These are phyloP conservation scores for Penicillium crystallinum DNA, from an alignment of 495 filamentous ascomycete genomes.

Conservation along the genomic window DNA sequence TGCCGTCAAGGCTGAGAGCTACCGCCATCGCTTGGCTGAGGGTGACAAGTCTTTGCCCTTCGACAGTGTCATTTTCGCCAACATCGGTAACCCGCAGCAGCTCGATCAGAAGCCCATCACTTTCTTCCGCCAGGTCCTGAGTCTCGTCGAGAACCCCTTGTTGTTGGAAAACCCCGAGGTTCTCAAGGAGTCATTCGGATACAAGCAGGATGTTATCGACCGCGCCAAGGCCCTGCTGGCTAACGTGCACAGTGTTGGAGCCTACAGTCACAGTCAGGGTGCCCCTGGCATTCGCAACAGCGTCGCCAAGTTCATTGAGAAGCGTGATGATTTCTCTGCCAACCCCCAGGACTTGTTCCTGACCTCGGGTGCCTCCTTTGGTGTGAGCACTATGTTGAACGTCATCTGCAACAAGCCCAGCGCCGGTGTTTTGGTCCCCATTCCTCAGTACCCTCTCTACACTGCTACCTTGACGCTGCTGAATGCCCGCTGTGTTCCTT, in stretches of 20 bases:
- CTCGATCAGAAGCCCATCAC: conserved; percentile 98
- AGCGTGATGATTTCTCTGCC: conserved; percentile 80
- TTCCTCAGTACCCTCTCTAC: conserved; percentile 97
- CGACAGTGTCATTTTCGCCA: conserved; percentile 85
- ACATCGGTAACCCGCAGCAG: conserved; percentile 98
- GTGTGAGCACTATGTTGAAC: conserved; percentile 87
- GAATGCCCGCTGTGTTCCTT: conserved; percentile 83
- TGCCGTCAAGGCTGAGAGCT: conserved; percentile 83
- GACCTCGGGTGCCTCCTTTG: conserved; percentile 84
- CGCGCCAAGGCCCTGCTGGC: conserved; percentile 73
- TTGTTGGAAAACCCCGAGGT: conserved; percentile 74
- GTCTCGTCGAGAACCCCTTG: conserved; percentile 82
- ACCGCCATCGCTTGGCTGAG: conserved; percentile 63
- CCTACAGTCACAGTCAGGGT: conserved; percentile 92
- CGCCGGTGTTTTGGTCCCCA: conserved; percentile 86
- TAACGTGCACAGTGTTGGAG: conserved; percentile 84
- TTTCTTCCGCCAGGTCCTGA: conserved; percentile 96
- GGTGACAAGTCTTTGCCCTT: conserved; percentile 72
- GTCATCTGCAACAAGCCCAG: conserved; percentile 76
- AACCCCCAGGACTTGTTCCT: conserved; percentile 77
- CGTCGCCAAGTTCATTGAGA: conserved; percentile 87
- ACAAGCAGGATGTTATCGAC: conserved; percentile 82
- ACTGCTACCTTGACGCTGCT: conserved; percentile 86
- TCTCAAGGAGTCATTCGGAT: conserved; percentile 61
- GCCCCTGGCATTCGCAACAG: conserved; percentile 78